Evolutionary conservation across 352 stramenopile genomes (phyloP), one percentile per base, ranked within the genome.

Genomic region (Pythium angustatum): DNA sequence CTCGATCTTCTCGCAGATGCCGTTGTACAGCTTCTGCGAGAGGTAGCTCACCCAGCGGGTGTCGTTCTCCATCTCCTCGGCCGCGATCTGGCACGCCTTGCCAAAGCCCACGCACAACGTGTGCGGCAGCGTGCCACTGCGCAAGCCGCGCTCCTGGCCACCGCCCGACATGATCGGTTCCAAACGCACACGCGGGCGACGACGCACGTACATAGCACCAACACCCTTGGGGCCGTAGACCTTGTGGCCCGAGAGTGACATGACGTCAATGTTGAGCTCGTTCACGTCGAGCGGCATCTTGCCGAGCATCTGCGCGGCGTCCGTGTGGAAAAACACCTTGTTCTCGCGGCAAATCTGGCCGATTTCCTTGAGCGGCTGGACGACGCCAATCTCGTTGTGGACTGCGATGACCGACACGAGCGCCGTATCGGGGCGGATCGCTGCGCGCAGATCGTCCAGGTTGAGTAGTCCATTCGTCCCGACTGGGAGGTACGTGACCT

Each of bases 381-480:
- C 65, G 30, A 99, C 98, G 34, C 98, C 98, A 77, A 99, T 99
- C 81, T 99, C 98, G 77, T 99, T 99, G 87, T 99, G 99, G 47
- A 99, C 97, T 2, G 96, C 97, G 88, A 99, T 99, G 44, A 99
- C 83, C 48, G 91, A 98, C 27, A 99, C 93, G 3, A 99, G 77
- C 19, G 91, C 88, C n/a, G 98, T 99, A 63, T 98, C 93, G 0
- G 88, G 87, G 22, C 96, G 91, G 72, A 99, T 98, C 3, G 93
- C 90, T 3, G 74, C 83, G 67, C 98, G 85, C 14, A 99, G 83
- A 62, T 98, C 75, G 38, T 98, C 83, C 40, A 99, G 71, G 74
- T 99, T 90, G 7, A 99, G 74, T 7, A 99, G 81, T 10, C 98
- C 98, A 49, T 98, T 99, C 10, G 74, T 76, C 10, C 79, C 56